These are phyloP conservation scores for Carex littledalei DNA, from an alignment of 176 grass and related monocot genomes.

Conservation along the genomic window DNA sequence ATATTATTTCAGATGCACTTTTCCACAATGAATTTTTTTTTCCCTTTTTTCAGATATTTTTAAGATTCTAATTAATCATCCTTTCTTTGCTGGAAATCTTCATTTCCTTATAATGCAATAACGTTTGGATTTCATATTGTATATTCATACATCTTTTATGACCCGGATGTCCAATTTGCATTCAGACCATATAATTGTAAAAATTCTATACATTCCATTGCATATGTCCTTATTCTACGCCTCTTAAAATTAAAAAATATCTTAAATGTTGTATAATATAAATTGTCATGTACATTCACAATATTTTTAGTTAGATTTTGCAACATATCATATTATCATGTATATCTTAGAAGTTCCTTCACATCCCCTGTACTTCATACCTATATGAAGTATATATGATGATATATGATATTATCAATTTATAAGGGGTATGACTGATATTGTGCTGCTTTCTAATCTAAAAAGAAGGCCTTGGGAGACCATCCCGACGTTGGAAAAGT, in stretches of 20 bases:
- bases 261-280: not conserved
- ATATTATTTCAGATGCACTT: not conserved
- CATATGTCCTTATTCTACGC: not conserved
- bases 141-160: not conserved
- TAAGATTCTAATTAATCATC: not conserved
- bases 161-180: not conserved
- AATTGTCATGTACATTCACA: not conserved
- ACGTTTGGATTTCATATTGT: not conserved
- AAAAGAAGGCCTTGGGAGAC: not conserved
- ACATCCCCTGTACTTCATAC: not conserved
- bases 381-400: not conserved
- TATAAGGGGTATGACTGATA: not conserved
- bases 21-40: not conserved
- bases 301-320: not conserved
- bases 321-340: not conserved
- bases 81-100: not conserved
- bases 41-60: not conserved
- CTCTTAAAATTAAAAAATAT: not conserved
- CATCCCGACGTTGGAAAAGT: constrained; percentile 14
- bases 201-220: too few species aligned
- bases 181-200: not conserved
- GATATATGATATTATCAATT: not conserved
- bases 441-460: not conserved
- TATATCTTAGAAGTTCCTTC: not conserved
- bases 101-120: not conserved